Evolutionary conservation across 495 filamentous ascomycete species (phyloP), one percentile per base, ranked within the genome.

Genomic region (Penicillium longicatenatum): DNA sequence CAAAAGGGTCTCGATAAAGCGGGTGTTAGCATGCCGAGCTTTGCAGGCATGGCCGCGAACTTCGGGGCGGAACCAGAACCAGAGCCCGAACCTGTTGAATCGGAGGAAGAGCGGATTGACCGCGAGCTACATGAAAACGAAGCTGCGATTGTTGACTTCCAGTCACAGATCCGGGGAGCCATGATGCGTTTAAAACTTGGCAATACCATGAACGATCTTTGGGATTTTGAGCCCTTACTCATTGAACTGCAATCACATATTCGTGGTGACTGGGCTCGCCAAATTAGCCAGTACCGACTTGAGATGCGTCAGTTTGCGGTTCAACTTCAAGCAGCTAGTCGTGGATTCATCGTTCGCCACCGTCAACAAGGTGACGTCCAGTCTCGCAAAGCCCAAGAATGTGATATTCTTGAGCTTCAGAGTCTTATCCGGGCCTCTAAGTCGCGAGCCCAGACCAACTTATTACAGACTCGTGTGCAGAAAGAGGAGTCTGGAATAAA

Each of bases 1-100:
- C 95, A 98, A 66, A 97, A 96, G 70, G 95, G 93, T 17, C 84
- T 99, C 22, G 95, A 99, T 72, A 95, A 91, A 70, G 84, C 95
- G 21, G 95, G 95, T 19, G 84, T 93, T 44, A 96, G 85, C 63
- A 96, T 99, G 91, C 95, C 95, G 43, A 96, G 91, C 73, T 99
- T 99, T 75, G 88, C 90, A 54, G 93, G 93, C 51, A 97, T 99
- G 89, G 89, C 92, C 30, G 94, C 91, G 55, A 91, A 91, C 64
- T 97, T 99, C 74, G 92, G 90, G 20, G 89, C 92, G n/a, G 89
- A 92, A 63, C 80, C 79, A 2, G 85, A 87, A 42, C 83, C 83
- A 0, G 79, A 80, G 57, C 82, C 79, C 2, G 88, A 91, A 65
- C 90, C 90, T 0, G 83, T 87, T 26, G 93, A 97, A 68, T 88